A percentile compares a stretch with the other conserved stretches of the same genome.
Conservation (phyloP, 495 filamentous ascomycete genomes). For the Apodospora peruviana region DNA sequence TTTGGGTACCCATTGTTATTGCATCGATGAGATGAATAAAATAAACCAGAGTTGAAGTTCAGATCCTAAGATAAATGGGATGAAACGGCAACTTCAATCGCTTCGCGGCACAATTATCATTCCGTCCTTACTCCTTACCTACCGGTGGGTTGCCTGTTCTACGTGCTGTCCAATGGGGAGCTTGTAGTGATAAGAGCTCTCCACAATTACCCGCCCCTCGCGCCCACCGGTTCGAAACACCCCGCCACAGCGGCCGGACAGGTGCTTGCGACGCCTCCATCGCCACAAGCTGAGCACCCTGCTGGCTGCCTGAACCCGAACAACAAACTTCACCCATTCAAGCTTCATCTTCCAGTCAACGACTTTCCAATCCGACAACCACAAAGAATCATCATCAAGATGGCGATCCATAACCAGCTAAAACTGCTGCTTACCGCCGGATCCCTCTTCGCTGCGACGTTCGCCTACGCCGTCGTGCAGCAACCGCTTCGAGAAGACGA, state of each 20-base stretch:
- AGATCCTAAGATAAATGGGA: no score
- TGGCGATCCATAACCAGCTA: slow-evolving; percentile 16
- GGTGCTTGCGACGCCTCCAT: neutral
- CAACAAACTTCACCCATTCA: neutral
- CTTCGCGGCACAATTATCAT: no score
- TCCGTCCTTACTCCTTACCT: no score
- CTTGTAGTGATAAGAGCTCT: neutral
- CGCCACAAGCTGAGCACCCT: neutral
- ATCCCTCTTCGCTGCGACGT: slow-evolving; percentile 19
- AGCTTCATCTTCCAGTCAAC: no score
- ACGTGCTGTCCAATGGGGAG: neutral
- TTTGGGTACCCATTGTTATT: no score
- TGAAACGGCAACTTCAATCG: no score
- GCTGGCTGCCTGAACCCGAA: neutral
- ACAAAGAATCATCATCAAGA: neutral
- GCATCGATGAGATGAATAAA: no score
- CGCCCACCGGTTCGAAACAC: neutral
- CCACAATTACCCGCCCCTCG: neutral
- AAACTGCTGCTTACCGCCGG: slow-evolving; percentile 20
- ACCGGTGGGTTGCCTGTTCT: no score
- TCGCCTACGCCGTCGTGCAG: slow-evolving; percentile 22
- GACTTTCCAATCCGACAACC: no score
- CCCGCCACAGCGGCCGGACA: neutral
- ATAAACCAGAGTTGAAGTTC: no score
- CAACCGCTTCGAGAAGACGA: slow-evolving; percentile 10